phyloP scores from a whole-genome alignment of 2,329 filamentous ascomycete species.

The Fusarium neocosmosporiellum region DNA sequence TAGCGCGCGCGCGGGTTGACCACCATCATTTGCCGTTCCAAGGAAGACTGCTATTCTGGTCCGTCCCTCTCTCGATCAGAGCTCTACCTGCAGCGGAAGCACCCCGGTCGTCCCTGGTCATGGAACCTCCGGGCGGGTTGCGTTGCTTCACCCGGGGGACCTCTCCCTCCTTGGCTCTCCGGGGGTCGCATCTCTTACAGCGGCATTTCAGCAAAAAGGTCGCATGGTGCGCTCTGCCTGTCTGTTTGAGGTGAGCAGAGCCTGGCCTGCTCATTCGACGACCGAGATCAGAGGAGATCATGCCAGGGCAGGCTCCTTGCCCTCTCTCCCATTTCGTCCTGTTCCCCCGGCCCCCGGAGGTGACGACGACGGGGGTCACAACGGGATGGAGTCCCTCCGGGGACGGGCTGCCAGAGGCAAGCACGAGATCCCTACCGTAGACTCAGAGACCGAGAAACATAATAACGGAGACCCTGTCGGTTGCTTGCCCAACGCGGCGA shows the following conservation, averaged over 20 bases:
- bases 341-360: conserved; percentile 32
- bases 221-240: conserved; percentile 18
- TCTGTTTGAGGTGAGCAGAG: conserved; percentile 15
- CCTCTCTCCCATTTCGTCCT: conserved; percentile 10
- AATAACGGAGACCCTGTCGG: conserved; percentile 39
- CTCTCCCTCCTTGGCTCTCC: conserved; percentile 28
- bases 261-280: conserved; percentile 12
- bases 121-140: conserved; percentile 32
- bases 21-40: conserved; percentile 41
- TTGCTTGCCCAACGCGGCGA: conserved; percentile 41
- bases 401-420: conserved; percentile 31
- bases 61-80: background rate
- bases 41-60: conserved; percentile 24
- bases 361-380: conserved; percentile 37
- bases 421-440: conserved; percentile 34
- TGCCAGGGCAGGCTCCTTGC: conserved; percentile 18
- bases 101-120: conserved; percentile 22
- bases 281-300: conserved; percentile 12
- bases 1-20: conserved; percentile 37
- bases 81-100: conserved; percentile 21
- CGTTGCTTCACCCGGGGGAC: conserved; percentile 28
- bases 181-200: conserved; percentile 39
- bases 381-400: conserved; percentile 36
- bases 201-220: conserved; percentile 28
- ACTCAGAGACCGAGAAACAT: conserved; percentile 35